Conservation (phyloP, 768 basidiomycete species). For the Hericium rajendrae region DNA sequence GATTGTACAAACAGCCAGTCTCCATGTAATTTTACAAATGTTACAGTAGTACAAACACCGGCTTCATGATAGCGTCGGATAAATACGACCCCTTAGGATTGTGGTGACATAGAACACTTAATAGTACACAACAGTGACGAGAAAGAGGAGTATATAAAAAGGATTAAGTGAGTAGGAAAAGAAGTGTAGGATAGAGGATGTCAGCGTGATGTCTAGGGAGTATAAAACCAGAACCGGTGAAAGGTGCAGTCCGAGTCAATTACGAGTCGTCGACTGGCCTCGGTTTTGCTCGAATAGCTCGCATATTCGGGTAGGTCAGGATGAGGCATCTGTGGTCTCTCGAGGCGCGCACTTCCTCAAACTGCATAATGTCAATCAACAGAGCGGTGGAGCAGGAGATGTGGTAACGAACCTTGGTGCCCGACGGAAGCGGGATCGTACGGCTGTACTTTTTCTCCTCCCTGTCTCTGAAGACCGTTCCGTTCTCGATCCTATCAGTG, state of each 20-base stretch:
- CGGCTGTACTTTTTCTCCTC: slow-evolving; percentile 55
- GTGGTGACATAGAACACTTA: too few species aligned
- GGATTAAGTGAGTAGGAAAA: too few species aligned
- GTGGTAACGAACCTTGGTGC: slow-evolving; percentile 45
- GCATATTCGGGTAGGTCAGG: slow-evolving; percentile 48
- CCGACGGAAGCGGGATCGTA: slow-evolving; percentile 64
- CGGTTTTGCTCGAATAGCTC: slow-evolving; percentile 5
- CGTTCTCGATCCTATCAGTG: slow-evolving; percentile 53
- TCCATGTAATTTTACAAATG: too few species aligned
- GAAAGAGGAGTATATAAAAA: too few species aligned
- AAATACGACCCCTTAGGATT: too few species aligned
- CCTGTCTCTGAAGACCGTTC: slow-evolving; percentile 50
- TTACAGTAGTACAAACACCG: too few species aligned
- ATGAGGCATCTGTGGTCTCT: slow-evolving; percentile 53
- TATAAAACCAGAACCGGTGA: too few species aligned
- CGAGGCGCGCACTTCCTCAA: slow-evolving; percentile 56
- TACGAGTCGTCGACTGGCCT: neutral
- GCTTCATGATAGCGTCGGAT: too few species aligned
- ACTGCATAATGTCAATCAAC: slow-evolving; percentile 29
- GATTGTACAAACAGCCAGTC: too few species aligned
- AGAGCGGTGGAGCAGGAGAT: neutral
- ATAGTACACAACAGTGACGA: too few species aligned
- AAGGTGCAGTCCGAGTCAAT: neutral
- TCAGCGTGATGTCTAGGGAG: too few species aligned
- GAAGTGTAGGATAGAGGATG: too few species aligned